A percentile compares a stretch with the other conserved stretches of the same genome.
Conservation (phyloP, 306 rosid genomes). For the Erythrophleum fordii region DNA sequence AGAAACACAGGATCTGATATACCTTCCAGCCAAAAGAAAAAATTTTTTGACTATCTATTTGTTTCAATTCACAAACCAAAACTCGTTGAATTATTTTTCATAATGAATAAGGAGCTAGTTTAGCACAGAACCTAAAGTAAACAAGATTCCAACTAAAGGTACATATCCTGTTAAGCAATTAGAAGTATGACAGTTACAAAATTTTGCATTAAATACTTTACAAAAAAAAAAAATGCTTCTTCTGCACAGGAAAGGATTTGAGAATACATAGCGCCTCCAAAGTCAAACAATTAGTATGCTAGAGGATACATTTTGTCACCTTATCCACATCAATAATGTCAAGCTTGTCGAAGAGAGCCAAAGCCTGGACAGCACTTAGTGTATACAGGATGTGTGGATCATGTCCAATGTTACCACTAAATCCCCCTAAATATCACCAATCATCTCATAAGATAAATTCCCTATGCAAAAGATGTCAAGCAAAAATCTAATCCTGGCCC, state of each 20-base stretch:
- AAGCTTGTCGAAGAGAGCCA: constrained; percentile 76
- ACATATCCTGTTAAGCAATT: constrained; percentile 25
- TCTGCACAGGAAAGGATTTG: neutral
- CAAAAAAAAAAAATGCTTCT: constrained; percentile 1
- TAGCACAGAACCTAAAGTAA: neutral
- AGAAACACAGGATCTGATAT: constrained; percentile 41
- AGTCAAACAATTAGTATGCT: constrained; percentile 25
- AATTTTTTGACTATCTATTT: constrained; percentile 7
- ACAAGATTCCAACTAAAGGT: constrained; percentile 1
- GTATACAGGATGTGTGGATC: constrained; percentile 83
- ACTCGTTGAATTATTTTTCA: neutral
- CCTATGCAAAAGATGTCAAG: neutral
- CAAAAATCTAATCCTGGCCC: neutral
- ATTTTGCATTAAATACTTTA: neutral
- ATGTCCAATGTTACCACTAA: constrained; percentile 88
- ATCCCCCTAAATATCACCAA: constrained; percentile 65
- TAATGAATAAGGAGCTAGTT: neutral
- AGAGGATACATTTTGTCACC: constrained; percentile 90
- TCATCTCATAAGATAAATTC: constrained; percentile 15
- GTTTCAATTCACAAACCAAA: constrained; percentile 9
- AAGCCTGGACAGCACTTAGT: constrained; percentile 86
- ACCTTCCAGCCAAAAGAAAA: neutral
- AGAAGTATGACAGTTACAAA: neutral
- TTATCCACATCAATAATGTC: constrained; percentile 64
- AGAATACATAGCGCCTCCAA: neutral